These are phyloP conservation scores for Malus hybrid DNA, from an alignment of 331 rosid species.

Conservation along the genomic window DNA sequence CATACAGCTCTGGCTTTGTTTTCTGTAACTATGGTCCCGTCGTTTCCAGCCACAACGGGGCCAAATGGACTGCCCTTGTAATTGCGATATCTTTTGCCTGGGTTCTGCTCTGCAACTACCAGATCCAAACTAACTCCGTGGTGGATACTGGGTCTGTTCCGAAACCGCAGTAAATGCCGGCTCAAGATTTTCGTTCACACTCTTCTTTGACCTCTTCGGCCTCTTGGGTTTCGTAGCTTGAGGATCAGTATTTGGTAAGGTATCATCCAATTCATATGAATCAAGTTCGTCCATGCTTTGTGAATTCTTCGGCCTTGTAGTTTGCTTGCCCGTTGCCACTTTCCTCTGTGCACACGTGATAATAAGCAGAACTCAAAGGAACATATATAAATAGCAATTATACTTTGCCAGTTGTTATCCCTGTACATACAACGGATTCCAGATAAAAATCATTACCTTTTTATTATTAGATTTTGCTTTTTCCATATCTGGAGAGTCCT, in stretches of 20 bases:
- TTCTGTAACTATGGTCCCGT: not conserved
- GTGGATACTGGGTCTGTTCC: slow-evolving; percentile 38
- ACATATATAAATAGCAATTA: not conserved
- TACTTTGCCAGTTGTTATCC: not conserved
- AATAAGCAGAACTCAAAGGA: slow-evolving; percentile 12
- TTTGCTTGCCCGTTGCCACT: slow-evolving; percentile 34
- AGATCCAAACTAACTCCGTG: slow-evolving; percentile 13
- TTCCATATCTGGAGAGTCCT: slow-evolving; percentile 48
- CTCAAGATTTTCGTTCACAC: slow-evolving; percentile 53
- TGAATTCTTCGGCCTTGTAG: slow-evolving; percentile 35
- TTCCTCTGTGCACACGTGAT: slow-evolving; percentile 54
- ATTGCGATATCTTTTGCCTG: slow-evolving; percentile 18
- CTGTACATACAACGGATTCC: not conserved
- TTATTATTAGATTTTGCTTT: slow-evolving; percentile 55
- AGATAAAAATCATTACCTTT: slow-evolving; percentile 47
- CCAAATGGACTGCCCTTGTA: not conserved
- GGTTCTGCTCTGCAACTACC: slow-evolving; percentile 26
- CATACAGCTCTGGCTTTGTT: not conserved
- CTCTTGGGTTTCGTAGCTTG: slow-evolving; percentile 49
- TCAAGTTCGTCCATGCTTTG: slow-evolving; percentile 34
- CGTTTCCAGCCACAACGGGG: not conserved
- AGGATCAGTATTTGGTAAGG: slow-evolving; percentile 31
- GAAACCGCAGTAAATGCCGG: slow-evolving; percentile 33
- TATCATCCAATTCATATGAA: slow-evolving; percentile 44
- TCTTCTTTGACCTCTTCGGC: slow-evolving; percentile 67